A percentile compares a stretch with the other conserved stretches of the same genome.
Conservation (phyloP, 2,329 filamentous ascomycete genomes). For the Fusarium sp. region DNA sequence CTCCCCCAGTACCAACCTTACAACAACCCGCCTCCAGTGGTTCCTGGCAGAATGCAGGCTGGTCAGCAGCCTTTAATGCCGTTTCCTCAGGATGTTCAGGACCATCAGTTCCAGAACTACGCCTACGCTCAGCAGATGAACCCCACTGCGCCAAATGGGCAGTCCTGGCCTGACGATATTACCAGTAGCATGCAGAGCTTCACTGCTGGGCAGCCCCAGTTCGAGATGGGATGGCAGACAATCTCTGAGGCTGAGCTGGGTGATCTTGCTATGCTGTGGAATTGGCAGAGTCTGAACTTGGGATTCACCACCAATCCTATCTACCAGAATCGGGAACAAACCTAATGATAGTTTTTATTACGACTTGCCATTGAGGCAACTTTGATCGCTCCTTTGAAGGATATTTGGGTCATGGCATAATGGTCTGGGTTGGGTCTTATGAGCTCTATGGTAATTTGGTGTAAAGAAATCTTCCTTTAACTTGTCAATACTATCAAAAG, state of each 20-base stretch:
- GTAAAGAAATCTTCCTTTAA: no score
- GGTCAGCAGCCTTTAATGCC: not conserved
- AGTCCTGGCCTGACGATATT: not conserved
- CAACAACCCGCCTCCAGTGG: not conserved
- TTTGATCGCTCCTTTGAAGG: not conserved
- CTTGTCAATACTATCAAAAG: not conserved
- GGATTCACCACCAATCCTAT: slow-evolving; percentile 18
- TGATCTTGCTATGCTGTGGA: slow-evolving; percentile 23
- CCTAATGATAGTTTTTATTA: fast-evolving
- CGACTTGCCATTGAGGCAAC: fast-evolving
- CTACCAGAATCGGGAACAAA: not conserved
- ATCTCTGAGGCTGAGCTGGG: slow-evolving; percentile 18
- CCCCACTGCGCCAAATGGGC: fast-evolving
- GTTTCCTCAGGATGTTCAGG: not conserved
- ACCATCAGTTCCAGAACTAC: not conserved
- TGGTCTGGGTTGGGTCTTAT: fast-evolving
- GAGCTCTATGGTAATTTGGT: not conserved
- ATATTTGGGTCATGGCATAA: not conserved
- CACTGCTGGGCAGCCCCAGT: not conserved
- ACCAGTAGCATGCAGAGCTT: not conserved
- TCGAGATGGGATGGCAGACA: slow-evolving; percentile 4
- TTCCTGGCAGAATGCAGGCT: not conserved
- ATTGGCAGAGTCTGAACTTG: slow-evolving; percentile 21
- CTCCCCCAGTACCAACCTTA: not conserved
- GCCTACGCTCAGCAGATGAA: not conserved